Conservation (phyloP, 257 asterid species). For the Nyctanthes arbortristis region DNA sequence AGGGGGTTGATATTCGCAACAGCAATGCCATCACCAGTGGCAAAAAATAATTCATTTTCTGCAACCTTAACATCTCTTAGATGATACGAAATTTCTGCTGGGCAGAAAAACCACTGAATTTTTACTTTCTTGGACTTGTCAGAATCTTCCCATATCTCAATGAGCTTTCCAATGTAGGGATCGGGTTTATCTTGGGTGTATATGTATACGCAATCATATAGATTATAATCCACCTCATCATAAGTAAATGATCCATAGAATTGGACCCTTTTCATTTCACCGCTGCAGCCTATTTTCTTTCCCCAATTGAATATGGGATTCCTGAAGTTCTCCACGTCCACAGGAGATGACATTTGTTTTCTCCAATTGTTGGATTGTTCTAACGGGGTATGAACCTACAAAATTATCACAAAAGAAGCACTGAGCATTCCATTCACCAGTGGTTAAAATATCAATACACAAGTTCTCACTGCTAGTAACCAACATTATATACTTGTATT, state of each 20-base stretch:
- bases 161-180: slow-evolving; percentile 71
- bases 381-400: slow-evolving; percentile 15
- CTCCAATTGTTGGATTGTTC: not conserved
- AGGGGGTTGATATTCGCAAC: slow-evolving; percentile 56
- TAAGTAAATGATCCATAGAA: slow-evolving; percentile 73
- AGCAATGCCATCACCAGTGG: slow-evolving; percentile 74
- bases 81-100: slow-evolving; percentile 57
- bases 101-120: slow-evolving; percentile 86
- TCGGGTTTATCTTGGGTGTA: slow-evolving; percentile 37
- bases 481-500: no score
- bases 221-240: slow-evolving; percentile 60
- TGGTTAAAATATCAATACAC: not conserved
- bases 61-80: slow-evolving; percentile 34
- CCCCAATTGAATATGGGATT: slow-evolving; percentile 65
- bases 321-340: slow-evolving; percentile 27
- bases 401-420: not conserved
- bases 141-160: slow-evolving; percentile 65
- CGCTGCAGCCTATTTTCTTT: slow-evolving; percentile 52
- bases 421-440: not conserved
- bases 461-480: not conserved
- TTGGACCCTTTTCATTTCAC: slow-evolving; percentile 41
- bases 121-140: slow-evolving; percentile 53
- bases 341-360: slow-evolving; percentile 29
- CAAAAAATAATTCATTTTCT: slow-evolving; percentile 78
- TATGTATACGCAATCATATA: slow-evolving; percentile 72